A percentile compares a stretch with the other conserved stretches of the same genome.
Conservation (phyloP, 108 stramenopile species). For the Licmophora abbreviata region DNA sequence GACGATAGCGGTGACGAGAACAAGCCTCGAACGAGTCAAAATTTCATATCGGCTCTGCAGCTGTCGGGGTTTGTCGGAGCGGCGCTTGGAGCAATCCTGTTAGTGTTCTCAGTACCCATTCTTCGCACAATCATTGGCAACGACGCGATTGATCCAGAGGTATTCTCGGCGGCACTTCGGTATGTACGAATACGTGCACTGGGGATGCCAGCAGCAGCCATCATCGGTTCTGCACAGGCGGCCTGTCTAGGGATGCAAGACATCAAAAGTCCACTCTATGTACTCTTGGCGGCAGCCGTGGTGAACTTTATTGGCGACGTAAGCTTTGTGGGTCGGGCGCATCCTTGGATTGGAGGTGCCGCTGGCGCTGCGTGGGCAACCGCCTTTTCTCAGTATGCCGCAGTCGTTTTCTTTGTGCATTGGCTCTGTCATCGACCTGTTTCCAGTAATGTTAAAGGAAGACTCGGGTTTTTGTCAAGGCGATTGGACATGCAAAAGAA, state of each 20-base stretch:
- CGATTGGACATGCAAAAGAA: not conserved
- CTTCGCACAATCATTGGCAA: constrained; percentile 67
- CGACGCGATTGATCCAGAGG: constrained; percentile 52
- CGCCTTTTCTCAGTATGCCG: constrained; percentile 73
- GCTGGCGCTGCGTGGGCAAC: constrained; percentile 90
- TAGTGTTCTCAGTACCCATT: constrained; percentile 28
- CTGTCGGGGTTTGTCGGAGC: constrained; percentile 26
- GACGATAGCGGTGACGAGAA: constrained; percentile 9
- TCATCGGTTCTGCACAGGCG: constrained; percentile 72
- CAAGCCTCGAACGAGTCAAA: constrained; percentile 28
- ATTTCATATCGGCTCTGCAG: constrained; percentile 45
- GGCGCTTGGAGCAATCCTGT: constrained; percentile 38
- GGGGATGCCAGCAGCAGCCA: constrained; percentile 76
- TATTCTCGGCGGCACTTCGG: constrained; percentile 56
- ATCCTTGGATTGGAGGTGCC: constrained; percentile 64
- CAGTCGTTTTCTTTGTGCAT: constrained; percentile 52
- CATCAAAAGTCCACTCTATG: constrained; percentile 63
- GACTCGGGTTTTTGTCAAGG: no score
- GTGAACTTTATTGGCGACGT: constrained; percentile 76
- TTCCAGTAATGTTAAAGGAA: not conserved
- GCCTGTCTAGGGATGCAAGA: constrained; percentile 79
- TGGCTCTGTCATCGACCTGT: constrained; percentile 37
- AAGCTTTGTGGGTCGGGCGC: constrained; percentile 41
- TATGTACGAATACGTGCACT: constrained; percentile 79
- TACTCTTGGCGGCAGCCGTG: constrained; percentile 65